phyloP scores from a whole-genome alignment of 495 filamentous ascomycete genomes.

The Aspergillus ellipticus region DNA sequence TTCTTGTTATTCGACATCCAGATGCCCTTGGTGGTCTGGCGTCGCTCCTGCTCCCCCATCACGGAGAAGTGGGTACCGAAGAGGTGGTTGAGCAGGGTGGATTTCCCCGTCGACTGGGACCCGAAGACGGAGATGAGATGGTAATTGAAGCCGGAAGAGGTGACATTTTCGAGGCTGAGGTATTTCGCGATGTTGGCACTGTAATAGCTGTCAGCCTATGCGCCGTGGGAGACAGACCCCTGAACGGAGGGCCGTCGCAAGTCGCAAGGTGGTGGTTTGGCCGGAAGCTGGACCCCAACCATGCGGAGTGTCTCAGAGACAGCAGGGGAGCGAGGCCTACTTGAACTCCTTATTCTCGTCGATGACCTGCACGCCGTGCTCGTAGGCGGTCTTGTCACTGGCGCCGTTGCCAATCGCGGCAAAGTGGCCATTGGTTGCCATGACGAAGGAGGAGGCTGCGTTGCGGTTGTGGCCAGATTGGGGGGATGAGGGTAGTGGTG shows the following conservation, averaged over 20 bases:
- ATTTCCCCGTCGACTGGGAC: constrained; percentile 97
- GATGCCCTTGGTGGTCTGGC: constrained; percentile 98
- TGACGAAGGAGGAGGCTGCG: constrained; percentile 49
- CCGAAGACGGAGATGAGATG: constrained; percentile 98
- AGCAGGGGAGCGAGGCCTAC: constrained; percentile 45
- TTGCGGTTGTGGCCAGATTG: constrained; percentile 25
- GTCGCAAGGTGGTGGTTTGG: neutral
- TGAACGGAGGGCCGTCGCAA: neutral
- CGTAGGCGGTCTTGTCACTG: constrained; percentile 62
- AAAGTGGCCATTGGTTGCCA: constrained; percentile 87
- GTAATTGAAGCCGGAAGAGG: constrained; percentile 92
- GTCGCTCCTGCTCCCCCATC: constrained; percentile 86
- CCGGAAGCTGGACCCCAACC: neutral
- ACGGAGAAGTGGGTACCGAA: constrained; percentile 96
- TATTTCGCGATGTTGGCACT: constrained; percentile 81
- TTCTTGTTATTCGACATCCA: constrained; percentile 97
- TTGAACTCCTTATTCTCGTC: constrained; percentile 96
- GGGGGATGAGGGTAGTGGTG: neutral
- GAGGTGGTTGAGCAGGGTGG: constrained; percentile 90
- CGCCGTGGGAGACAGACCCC: neutral
- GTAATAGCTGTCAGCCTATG: constrained; percentile 21
- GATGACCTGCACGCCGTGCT: constrained; percentile 94
- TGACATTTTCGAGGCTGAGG: constrained; percentile 71
- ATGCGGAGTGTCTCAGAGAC: neutral
- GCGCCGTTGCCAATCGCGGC: constrained; percentile 66